Conservation (phyloP, 1,284 basidiomycete genomes). For the Malassezia caprae region DNA sequence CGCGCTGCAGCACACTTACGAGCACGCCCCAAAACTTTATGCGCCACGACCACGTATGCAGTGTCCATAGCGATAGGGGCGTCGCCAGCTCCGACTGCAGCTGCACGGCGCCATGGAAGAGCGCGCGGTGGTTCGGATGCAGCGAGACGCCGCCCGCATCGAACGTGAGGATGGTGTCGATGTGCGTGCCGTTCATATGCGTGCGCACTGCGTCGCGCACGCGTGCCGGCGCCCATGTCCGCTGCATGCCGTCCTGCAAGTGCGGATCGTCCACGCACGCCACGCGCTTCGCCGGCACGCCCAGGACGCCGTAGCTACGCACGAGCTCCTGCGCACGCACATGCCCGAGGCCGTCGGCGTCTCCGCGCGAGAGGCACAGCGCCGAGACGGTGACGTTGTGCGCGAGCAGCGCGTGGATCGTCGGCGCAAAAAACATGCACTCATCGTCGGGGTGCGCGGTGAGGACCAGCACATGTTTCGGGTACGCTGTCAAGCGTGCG, state of each 20-base stretch:
- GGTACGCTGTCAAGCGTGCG: not conserved
- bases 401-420: conserved; percentile 55
- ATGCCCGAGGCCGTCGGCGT: conserved; percentile 69
- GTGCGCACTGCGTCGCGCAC: conserved; percentile 54
- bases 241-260: conserved; percentile 67
- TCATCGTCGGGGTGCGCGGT: conserved; percentile 88
- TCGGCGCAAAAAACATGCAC: conserved; percentile 80
- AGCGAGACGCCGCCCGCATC: conserved; percentile 69
- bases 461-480: conserved; percentile 54
- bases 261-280: conserved; percentile 61
- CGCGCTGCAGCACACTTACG: not conserved
- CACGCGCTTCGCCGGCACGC: conserved; percentile 57
- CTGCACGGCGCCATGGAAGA: conserved; percentile 52
- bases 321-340: conserved; percentile 60
- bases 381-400: conserved; percentile 47
- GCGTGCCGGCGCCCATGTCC: conserved; percentile 58
- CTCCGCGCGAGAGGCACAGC: conserved; percentile 51
- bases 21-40: conserved; percentile 12
- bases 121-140: conserved; percentile 79
- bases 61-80: not conserved
- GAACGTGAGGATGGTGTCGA: conserved; percentile 68
- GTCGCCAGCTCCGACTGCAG: not conserved
- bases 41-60: conserved; percentile 1
- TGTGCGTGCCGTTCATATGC: not conserved
- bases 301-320: conserved; percentile 53